A percentile compares a stretch with the other conserved stretches of the same genome.
These are phyloP conservation scores for Leccinum variicolor DNA, from an alignment of 768 basidiomycete genomes.

Conservation along the genomic window DNA sequence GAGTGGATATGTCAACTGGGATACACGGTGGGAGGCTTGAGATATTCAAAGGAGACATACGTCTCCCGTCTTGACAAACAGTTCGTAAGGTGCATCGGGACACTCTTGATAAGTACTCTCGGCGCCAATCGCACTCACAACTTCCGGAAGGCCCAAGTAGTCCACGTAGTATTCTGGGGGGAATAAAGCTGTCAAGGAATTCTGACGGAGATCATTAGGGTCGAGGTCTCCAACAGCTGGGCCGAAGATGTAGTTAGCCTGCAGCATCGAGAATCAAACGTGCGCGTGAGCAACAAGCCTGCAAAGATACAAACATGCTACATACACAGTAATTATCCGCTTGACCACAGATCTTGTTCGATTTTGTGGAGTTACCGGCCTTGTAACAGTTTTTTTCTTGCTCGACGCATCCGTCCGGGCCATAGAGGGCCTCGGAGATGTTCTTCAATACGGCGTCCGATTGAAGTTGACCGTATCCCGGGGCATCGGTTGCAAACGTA, in stretches of 20 bases:
- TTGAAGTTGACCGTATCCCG: conserved; percentile 64
- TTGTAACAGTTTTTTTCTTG: conserved; percentile 56
- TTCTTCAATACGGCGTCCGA: conserved; percentile 40
- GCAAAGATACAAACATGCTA: neutral
- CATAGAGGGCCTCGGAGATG: conserved; percentile 49
- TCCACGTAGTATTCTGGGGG: conserved; percentile 55
- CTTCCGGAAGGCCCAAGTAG: conserved; percentile 38
- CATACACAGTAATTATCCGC: conserved; percentile 59
- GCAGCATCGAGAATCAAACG: neutral
- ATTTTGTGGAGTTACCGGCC: conserved; percentile 44
- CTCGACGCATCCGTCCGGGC: conserved; percentile 47
- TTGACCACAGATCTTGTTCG: conserved; percentile 46
- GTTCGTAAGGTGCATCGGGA: conserved; percentile 36
- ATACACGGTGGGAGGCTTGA: neutral
- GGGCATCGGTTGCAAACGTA: conserved; percentile 57
- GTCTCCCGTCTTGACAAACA: conserved; percentile 54
- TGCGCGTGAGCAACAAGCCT: neutral
- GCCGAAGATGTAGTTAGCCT: conserved; percentile 45
- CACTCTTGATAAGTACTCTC: conserved; percentile 48
- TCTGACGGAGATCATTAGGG: conserved; percentile 56
- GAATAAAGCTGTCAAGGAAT: conserved; percentile 43
- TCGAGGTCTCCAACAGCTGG: conserved; percentile 55
- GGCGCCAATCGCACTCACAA: conserved; percentile 52
- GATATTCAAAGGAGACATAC: conserved; percentile 30
- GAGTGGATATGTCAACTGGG: neutral